These are phyloP conservation scores for Pseudocercospora cruenta DNA, from an alignment of 2,329 filamentous ascomycete genomes.

Conservation along the genomic window DNA sequence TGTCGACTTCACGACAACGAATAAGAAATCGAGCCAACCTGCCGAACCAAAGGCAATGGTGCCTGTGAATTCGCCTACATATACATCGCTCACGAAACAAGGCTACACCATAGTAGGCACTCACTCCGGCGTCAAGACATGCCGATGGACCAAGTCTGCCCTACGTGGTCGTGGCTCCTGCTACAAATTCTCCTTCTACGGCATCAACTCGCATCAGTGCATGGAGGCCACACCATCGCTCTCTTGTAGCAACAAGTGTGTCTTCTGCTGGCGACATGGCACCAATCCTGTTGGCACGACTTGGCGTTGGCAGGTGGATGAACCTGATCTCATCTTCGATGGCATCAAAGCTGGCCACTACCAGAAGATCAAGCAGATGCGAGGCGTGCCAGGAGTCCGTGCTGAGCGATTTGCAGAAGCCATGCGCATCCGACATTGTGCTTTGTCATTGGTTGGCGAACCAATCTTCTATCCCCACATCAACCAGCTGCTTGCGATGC, in stretches of 20 bases:
- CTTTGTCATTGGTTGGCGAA: conserved; percentile 88
- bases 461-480: conserved; percentile 99
- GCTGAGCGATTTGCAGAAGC: conserved; percentile 91
- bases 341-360: conserved; percentile 92
- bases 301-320: conserved; percentile 95
- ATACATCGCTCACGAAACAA: conserved; percentile 88
- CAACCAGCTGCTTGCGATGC: conserved; percentile 83
- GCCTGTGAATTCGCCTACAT: conserved; percentile 84
- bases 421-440: conserved; percentile 91
- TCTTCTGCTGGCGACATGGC: conserved; percentile 98
- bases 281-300: conserved; percentile 96
- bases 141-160: conserved; percentile 97
- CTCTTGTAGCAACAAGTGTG: conserved; percentile 96
- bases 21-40: conserved; percentile 54
- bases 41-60: conserved; percentile 84
- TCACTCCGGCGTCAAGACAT: conserved; percentile 96
- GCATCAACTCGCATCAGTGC: conserved; percentile 92
- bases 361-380: conserved; percentile 96
- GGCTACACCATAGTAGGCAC: conserved; percentile 94
- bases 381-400: conserved; percentile 87
- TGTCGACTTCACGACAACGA: conserved; percentile 83
- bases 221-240: conserved; percentile 98
- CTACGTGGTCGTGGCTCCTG: conserved; percentile 90
- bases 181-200: conserved; percentile 98
- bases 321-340: conserved; percentile 83